Percentiles rank a stretch among this genome's conserved stretches.
These are phyloP conservation scores for Clitoria ternatea DNA, from an alignment of 306 rosid genomes.

Conservation along the genomic window DNA sequence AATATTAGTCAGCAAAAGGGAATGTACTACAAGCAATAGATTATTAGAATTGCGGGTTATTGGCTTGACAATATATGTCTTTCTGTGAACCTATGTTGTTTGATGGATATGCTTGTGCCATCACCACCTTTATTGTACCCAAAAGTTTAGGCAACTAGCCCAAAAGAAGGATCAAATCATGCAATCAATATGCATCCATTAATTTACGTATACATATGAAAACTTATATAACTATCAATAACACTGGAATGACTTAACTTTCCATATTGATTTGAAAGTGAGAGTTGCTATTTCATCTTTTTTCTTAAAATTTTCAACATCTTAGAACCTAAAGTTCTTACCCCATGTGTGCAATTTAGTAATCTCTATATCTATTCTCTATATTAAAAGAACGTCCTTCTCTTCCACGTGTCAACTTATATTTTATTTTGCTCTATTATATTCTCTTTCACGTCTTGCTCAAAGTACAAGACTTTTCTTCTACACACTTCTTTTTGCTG, in stretches of 20 bases:
- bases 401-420: too few relatives aligned
- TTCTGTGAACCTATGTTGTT: slow-evolving; percentile 27
- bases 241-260: slow-evolving; percentile 16
- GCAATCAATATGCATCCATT: slow-evolving; percentile 16
- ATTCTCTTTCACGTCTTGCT: too few relatives aligned
- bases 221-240: too few relatives aligned
- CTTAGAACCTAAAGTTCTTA: too few relatives aligned
- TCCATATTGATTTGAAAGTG: slow-evolving; percentile 31
- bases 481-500: too few relatives aligned
- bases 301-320: not conserved
- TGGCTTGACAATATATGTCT: slow-evolving; percentile 31
- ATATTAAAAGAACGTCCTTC: too few relatives aligned
- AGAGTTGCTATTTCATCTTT: not conserved
- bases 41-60: slow-evolving; percentile 26
- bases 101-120: slow-evolving; percentile 2
- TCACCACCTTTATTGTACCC: slow-evolving; percentile 30
- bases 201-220: too few relatives aligned
- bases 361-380: too few relatives aligned
- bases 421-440: too few relatives aligned
- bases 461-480: too few relatives aligned
- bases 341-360: slow-evolving; percentile 24
- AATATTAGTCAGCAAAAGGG: slow-evolving; percentile 21
- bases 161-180: slow-evolving; percentile 35
- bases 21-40: slow-evolving; percentile 32
- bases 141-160: slow-evolving; percentile 41